Evolutionary conservation across 495 filamentous ascomycete species (phyloP).

Genomic region (Aspergillus cavernicola): DNA sequence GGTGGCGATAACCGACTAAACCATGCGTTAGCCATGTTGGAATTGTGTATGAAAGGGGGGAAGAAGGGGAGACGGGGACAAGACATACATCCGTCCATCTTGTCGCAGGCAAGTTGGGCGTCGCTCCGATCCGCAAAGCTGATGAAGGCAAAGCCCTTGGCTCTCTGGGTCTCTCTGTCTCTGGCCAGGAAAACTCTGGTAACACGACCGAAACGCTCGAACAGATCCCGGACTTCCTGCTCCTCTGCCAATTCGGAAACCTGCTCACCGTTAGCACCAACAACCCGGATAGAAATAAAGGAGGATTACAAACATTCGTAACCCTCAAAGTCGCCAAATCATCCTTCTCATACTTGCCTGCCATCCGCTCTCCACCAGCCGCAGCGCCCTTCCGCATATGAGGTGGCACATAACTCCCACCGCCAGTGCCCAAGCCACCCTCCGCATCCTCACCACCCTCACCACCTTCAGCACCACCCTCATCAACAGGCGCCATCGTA

Average conservation of each 20-base stretch:
- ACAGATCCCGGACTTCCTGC: conserved; percentile 89
- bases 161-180: conserved; percentile 88
- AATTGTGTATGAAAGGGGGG: background rate
- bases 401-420: conserved; percentile 84
- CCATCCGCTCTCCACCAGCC: conserved; percentile 78
- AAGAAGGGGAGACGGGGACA: conserved; percentile 7
- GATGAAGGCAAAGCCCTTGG: conserved; percentile 98
- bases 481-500: conserved; percentile 73
- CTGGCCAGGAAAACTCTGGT: conserved; percentile 96
- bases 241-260: conserved; percentile 97
- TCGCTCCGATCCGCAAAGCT: conserved; percentile 86
- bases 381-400: conserved; percentile 75
- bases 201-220: conserved; percentile 93
- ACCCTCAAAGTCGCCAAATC: conserved; percentile 93
- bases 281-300: background rate
- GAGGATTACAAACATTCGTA: conserved; percentile 74
- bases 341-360: conserved; percentile 92
- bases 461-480: conserved; percentile 53
- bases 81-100: conserved; percentile 94
- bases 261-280: conserved; percentile 40
- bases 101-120: conserved; percentile 87
- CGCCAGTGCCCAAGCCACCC: conserved; percentile 63
- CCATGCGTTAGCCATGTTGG: background rate
- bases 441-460: conserved; percentile 39
- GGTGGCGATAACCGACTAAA: conserved; percentile 77